Evolutionary conservation across 1,284 basidiomycete species (phyloP).

Genomic region (Hemileia vastatrix): DNA sequence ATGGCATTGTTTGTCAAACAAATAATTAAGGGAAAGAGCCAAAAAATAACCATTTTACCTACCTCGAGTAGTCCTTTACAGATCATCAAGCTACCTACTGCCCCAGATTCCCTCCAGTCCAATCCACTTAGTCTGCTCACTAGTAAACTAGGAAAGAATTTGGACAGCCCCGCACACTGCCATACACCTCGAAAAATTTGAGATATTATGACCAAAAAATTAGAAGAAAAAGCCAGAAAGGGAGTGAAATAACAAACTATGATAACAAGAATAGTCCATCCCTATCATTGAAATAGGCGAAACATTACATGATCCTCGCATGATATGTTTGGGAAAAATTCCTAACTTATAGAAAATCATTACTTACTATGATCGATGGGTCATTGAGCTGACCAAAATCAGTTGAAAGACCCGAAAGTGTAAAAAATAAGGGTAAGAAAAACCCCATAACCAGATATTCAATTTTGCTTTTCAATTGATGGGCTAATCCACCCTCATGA

Average conservation of each 20-base stretch:
- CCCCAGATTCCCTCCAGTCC: slow-evolving; percentile 64
- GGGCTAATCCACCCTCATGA: slow-evolving; percentile 64
- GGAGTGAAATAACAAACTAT: slow-evolving; percentile 69
- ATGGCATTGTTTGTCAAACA: slow-evolving; percentile 48
- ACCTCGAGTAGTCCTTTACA: slow-evolving; percentile 64
- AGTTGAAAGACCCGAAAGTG: slow-evolving; percentile 51
- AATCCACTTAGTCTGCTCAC: slow-evolving; percentile 61
- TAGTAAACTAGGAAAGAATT: slow-evolving; percentile 45
- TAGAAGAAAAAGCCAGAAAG: slow-evolving; percentile 51
- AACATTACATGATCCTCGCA: slow-evolving; percentile 47
- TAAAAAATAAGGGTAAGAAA: slow-evolving; percentile 43
- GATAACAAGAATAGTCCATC: slow-evolving; percentile 69
- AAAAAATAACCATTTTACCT: slow-evolving; percentile 31
- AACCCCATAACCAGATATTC: slow-evolving; percentile 33
- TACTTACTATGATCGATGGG: slow-evolving; percentile 45
- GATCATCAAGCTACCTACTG: slow-evolving; percentile 80
- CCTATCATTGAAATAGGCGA: slow-evolving; percentile 53
- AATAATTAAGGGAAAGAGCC: neutral
- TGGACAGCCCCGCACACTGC: too few species aligned
- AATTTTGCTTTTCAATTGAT: neutral
- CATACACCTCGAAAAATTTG: too few species aligned
- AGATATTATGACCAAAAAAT: neutral
- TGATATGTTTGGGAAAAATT: slow-evolving; percentile 42
- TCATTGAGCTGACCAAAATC: slow-evolving; percentile 66
- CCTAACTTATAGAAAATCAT: too few species aligned